phyloP scores from a whole-genome alignment of 2,329 filamentous ascomycete species.

The Aspergillus sergii region DNA sequence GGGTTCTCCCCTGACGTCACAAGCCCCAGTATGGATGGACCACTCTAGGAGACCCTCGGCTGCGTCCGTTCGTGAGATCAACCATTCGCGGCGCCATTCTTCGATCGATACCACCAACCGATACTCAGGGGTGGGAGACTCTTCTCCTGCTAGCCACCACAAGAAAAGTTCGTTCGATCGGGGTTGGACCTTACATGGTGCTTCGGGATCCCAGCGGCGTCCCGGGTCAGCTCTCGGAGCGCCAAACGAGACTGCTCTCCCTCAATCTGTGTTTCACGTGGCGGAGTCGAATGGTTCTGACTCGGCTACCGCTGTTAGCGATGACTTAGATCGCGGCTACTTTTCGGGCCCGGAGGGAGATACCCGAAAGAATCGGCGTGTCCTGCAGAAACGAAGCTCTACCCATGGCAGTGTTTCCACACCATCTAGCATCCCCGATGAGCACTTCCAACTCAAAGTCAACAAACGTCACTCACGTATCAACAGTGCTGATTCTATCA shows the following conservation, averaged over 20 bases:
- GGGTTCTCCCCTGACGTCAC: conserved; percentile 49
- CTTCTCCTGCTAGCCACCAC: conserved; percentile 46
- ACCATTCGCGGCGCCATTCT: conserved; percentile 84
- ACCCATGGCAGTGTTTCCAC: conserved; percentile 57
- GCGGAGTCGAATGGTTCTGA: conserved; percentile 33
- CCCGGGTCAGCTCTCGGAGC: conserved; percentile 38
- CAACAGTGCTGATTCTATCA: conserved; percentile 75
- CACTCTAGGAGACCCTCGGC: conserved; percentile 67
- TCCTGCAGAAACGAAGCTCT: conserved; percentile 72
- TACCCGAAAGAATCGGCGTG: conserved; percentile 68
- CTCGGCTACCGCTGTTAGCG: conserved; percentile 33
- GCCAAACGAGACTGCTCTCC: conserved; percentile 21
- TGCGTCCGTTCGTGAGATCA: conserved; percentile 77
- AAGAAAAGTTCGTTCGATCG: conserved; percentile 63
- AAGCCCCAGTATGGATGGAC: conserved; percentile 46
- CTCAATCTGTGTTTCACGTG: conserved; percentile 22
- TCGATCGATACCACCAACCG: conserved; percentile 71
- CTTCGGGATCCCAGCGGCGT: conserved; percentile 29
- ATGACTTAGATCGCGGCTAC: conserved; percentile 82
- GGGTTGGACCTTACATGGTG: conserved; percentile 57
- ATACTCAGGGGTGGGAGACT: conserved; percentile 30
- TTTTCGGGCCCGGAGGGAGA: conserved; percentile 89
- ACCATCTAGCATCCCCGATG: conserved; percentile 76
- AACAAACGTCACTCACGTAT: conserved; percentile 75
- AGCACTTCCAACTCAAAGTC: conserved; percentile 67